Percentiles rank a stretch among this genome's conserved stretches.
phyloP scores from a whole-genome alignment of 2,329 filamentous ascomycete species.

The Colletotrichum musae region DNA sequence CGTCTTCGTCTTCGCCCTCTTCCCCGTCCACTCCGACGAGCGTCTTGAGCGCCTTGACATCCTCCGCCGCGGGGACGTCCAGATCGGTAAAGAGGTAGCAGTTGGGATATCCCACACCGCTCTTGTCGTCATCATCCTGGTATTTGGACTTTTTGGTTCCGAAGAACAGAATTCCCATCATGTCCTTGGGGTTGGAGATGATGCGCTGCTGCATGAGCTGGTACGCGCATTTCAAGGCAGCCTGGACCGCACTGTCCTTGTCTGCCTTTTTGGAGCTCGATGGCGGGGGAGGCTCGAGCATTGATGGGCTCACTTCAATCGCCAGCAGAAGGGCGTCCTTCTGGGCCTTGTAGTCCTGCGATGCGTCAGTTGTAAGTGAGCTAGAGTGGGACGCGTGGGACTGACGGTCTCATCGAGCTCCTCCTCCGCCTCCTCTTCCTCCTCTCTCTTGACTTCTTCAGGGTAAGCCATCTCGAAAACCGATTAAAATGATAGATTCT shows the following conservation, averaged over 20 bases:
- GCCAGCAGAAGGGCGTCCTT: conserved; percentile 99
- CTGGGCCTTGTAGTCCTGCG: conserved; percentile 86
- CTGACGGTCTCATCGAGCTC: conserved; percentile 74
- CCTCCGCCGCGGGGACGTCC: conserved; percentile 86
- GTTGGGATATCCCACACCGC: conserved; percentile 81
- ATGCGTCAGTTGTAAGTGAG: conserved; percentile 33
- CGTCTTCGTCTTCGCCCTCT: conserved; percentile 79
- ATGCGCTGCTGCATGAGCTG: conserved; percentile 98
- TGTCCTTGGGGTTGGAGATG: conserved; percentile 95
- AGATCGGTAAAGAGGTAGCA: conserved; percentile 94
- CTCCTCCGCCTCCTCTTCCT: conserved; percentile 76
- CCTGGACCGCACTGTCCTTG: conserved; percentile 82
- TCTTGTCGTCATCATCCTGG: conserved; percentile 74
- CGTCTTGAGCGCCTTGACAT: conserved; percentile 84
- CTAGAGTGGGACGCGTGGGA: conserved; percentile 4
- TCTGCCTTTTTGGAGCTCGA: conserved; percentile 82
- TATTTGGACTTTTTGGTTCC: conserved; percentile 90
- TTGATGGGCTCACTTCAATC: conserved; percentile 91
- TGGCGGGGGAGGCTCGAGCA: conserved; percentile 79
- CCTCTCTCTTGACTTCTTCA: conserved; percentile 63
- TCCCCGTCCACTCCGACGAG: conserved; percentile 87
- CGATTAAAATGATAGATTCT: not conserved
- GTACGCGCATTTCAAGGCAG: conserved; percentile 94
- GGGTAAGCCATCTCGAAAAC: conserved; percentile 51
- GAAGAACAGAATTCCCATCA: conserved; percentile 96